phyloP scores from a whole-genome alignment of 257 asterid species.

The Vinca minor region DNA sequence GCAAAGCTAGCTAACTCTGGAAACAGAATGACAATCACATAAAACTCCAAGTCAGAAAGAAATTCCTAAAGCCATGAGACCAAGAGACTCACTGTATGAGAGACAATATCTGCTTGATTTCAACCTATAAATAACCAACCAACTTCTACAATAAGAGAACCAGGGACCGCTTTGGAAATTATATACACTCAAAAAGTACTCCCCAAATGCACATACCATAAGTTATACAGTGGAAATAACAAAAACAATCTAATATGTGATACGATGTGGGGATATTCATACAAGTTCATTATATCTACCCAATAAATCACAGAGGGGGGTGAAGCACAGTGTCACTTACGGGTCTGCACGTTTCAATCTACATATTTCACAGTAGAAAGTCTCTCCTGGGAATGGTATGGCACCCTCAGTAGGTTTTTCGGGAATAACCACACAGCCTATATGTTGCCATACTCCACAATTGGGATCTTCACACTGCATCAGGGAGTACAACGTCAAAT shows the following conservation, averaged over 20 bases:
- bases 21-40: too few species aligned
- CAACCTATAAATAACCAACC: too few species aligned
- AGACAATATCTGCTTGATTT: too few species aligned
- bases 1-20: too few species aligned
- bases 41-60: too few species aligned
- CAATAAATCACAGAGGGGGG: too few species aligned
- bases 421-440: slow-evolving; percentile 76
- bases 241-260: too few species aligned
- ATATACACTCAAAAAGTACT: neutral
- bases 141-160: neutral
- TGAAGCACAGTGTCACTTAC: too few species aligned
- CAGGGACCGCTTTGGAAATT: neutral
- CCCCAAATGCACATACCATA: neutral
- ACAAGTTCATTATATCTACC: neutral
- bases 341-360: slow-evolving; percentile 92
- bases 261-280: neutral
- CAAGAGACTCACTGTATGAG: too few species aligned
- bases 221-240: too few species aligned
- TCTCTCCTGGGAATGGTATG: slow-evolving; percentile 55
- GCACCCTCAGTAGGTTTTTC: slow-evolving; percentile 75
- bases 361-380: slow-evolving; percentile 86
- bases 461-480: slow-evolving; percentile 92
- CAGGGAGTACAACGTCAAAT: slow-evolving; percentile 16
- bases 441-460: slow-evolving; percentile 93
- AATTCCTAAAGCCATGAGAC: too few species aligned